Evolutionary conservation across 441 rosid genomes (phyloP), one percentile per base, ranked within the genome.

Genomic region (Isatis lusitanica): DNA sequence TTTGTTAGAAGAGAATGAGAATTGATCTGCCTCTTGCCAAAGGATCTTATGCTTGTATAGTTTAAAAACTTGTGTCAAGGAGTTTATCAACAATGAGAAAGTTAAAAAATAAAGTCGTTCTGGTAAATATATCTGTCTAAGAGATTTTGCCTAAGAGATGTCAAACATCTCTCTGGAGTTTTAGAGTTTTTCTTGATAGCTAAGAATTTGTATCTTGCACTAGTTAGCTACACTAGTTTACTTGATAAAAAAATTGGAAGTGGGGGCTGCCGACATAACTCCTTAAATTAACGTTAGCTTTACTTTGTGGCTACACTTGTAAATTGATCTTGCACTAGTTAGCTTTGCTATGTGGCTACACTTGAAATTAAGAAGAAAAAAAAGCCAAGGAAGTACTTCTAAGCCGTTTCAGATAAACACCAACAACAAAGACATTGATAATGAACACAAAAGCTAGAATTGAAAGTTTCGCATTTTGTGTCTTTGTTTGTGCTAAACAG

Each of bases 321-420:
- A n/a, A n/a, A n/a, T n/a, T n/a, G n/a, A n/a, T n/a, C n/a, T n/a
- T n/a, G n/a, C n/a, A n/a, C n/a, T n/a, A n/a, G n/a, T n/a, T n/a
- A n/a, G n/a, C n/a, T n/a, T n/a, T n/a, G n/a, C n/a, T n/a, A n/a
- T n/a, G n/a, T n/a, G n/a, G n/a, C n/a, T n/a, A n/a, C n/a, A n/a
- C n/a, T n/a, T n/a, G n/a, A n/a, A n/a, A n/a, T n/a, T n/a, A n/a
- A n/a, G n/a, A 80, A 71, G 3, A 78, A 52, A 76, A 44, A 50
- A 53, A 66, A 4, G 60, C 47, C 73, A 36, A 47, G 31, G 9
- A 68, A n/a, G 48, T 57, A 76, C 63, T 65, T 58, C 58, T 9
- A 4, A 59, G 55, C 36, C 33, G 53, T 46, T 59, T 68, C 78
- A 16, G 40, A 56, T n/a, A 57, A 61, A 36, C 24, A 44, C 35